Evolutionary conservation across 148 eudicot genomes (phyloP), one percentile per base, ranked within the genome.

Genomic region (Vaccinium darrowii): DNA sequence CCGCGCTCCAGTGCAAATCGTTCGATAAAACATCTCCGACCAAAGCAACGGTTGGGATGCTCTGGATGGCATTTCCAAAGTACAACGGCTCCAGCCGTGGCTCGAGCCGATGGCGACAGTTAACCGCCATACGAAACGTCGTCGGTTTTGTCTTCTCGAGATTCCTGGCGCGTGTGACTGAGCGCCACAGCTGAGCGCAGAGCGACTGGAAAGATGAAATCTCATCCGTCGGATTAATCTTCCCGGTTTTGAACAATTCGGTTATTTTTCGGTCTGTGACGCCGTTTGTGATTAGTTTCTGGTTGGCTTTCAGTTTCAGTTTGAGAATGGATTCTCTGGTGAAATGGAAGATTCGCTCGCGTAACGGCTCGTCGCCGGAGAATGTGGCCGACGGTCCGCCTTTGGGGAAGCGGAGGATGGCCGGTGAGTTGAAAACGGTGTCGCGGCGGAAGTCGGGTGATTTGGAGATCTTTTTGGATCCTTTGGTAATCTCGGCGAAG

Each of bases 171-270:
- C 91, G 90, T 1, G 94, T 93, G 57, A 95, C 94, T 6, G 94
- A 84, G 19, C 92, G 88, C 98, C 98, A 94, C 14, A 95, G 84
- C 84, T 90, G 91, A 7, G 94, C 93, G 23, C 86, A 58, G 4
- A 95, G 88, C 16, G 96, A 92, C 65, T 92, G 95, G 62, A 94
- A 95, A 0, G 96, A 93, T 2, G 96, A 95, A 21, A 95, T 88
- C 77, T 90, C 89, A 13, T 82, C 78, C 79, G 86, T 82, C 21
- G 80, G 85, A 16, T 83, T 82, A 7, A 58, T 54, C 33, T 50
- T 81, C 0, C 83, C 83, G 18, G 76, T 80, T 60, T 74, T 86
- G 72, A 65, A 65, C 19, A 50, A 8, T 30, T 60, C 79, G 18
- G 86, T 87, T 82, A 54, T 51, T 62, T 80, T 82, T 14, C 78